Base-by-base conservation (phyloP, 2,329 filamentous ascomycete species). In the Fusarium incarnatum region DNA sequence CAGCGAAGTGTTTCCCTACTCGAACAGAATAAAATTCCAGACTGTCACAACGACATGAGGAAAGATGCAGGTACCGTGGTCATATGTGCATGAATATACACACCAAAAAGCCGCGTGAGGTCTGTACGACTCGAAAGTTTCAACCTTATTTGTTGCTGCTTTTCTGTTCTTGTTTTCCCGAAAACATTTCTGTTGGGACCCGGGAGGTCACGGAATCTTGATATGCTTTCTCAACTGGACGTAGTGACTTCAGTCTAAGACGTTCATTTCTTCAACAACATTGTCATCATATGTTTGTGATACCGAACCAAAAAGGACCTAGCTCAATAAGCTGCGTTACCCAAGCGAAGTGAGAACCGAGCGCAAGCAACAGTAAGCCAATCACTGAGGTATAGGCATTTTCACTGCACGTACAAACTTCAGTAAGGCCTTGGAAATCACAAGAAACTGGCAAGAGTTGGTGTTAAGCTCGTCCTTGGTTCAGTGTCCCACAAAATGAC, bases 41-140 rank as follows among this genome's bases (percentile, higher is more conserved):
- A 28, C 28, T 13, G 16, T 50, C 40, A 25, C 32, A 42, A 25
- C 49, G 15, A 50, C 9, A 25, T 37, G 23, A 28, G 23, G 22
- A 41, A 22, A n/a, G 11, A 23, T 44, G 27, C n/a, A 60, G 20
- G 23, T 20, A 37, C 41, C 10, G 22, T 42, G 30, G 15, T 13
- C 12, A 42, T 28, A 40, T 23, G 18, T 42, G 32, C 42, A 23
- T 59, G 57, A 44, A 25, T 37, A 22, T 42, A 22, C 30, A 27
- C 55, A 60, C n/a, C 9, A 46, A 50, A 12, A 37, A 59, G 16
- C 34, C 23, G 15, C 6, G 12, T 58, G 7, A 34, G 25, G 11
- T n/a, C 27, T 44, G 54, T 32, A 47, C 58, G 42, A 59, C 54
- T 46, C 30, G 25, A 56, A 44, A 20, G 30, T 27, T 41, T 32